Evolutionary conservation across 2,329 filamentous ascomycete species (phyloP).

Genomic region (Claviceps spartinae): DNA sequence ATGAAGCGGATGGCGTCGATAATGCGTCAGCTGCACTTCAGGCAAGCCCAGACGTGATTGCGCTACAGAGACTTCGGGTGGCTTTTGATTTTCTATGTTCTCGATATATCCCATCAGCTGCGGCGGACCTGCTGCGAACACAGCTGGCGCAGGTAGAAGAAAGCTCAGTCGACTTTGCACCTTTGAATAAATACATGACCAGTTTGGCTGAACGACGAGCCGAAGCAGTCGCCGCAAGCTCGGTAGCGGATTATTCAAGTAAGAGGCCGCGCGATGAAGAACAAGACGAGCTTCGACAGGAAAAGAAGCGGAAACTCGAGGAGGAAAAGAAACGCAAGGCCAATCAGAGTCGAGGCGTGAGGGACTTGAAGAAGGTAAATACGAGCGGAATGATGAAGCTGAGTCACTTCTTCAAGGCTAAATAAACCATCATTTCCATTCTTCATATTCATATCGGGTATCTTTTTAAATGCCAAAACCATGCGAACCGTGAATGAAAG

Average conservation of each 20-base stretch:
- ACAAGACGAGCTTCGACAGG: constrained; percentile 47
- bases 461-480: constrained; percentile 9
- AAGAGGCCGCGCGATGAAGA: constrained; percentile 58
- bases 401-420: constrained; percentile 83
- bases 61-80: constrained; percentile 50
- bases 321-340: constrained; percentile 75
- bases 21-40: constrained; percentile 27
- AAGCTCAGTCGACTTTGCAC: constrained; percentile 46
- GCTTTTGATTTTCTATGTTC: constrained; percentile 52
- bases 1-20: constrained; percentile 19
- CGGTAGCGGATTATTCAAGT: constrained; percentile 54
- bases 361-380: constrained; percentile 78
- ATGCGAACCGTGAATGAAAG: background rate
- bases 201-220: constrained; percentile 53
- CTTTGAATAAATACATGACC: constrained; percentile 56
- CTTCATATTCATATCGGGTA: constrained; percentile 14
- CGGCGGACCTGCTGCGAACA: constrained; percentile 28
- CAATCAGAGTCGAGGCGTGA: constrained; percentile 59
- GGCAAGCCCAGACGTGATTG: constrained; percentile 34
- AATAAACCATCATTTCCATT: constrained; percentile 15
- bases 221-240: constrained; percentile 56
- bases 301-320: constrained; percentile 76
- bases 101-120: constrained; percentile 39
- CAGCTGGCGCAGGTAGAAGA: constrained; percentile 23
- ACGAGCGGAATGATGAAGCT: constrained; percentile 93